Base-by-base conservation (phyloP, 1,284 basidiomycete genomes). In the Fomitopsis betulina region DNA sequence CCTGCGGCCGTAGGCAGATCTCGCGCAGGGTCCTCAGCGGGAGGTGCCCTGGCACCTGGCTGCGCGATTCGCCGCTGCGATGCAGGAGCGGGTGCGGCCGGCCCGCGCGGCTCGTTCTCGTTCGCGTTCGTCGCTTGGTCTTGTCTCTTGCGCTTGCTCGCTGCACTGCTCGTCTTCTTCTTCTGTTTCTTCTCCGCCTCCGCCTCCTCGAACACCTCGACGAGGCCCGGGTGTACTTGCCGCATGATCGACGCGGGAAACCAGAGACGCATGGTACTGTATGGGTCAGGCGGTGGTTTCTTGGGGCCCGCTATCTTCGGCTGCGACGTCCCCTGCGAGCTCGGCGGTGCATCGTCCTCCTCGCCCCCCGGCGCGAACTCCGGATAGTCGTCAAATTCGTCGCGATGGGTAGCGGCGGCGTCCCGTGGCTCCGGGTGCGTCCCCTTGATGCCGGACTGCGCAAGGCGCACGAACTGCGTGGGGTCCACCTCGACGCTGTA, bases 181-280 rank as follows among this genome's bases (percentile, higher is more conserved):
- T 57, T 65, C 13, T 56, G 50, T 45, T 61, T 57, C 45, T 65
- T 67, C 38, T 47, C 62, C 50, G 57, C 55, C 52, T 62, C 59
- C 23, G 47, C 58, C 30, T 53, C 58, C 57, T 72, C 67, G 40
- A 58, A 74, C 53, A 62, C 69, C 57, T 74, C 71, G 12, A 76
- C 72, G 17, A 79, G 63, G n/a, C 69, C 69, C 0, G 78, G 77
- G 59, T 77, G 73, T 21, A 79, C 80, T 62, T 78, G 75, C 39
- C 72, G 70, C 52, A 83, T 66, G 61, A 83, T 76, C 37, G 72
- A 73, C 0, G 72, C 77, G 4, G 78, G 74, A 50, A 79, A 58
- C 76, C 76, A 77, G 56, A 81, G 54, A 27, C 70, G 63, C 65
- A 77, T 60, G 56, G 60, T 55, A 49, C 67, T 72, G 23, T 69